A percentile compares a stretch with the other conserved stretches of the same genome.
phyloP scores from a whole-genome alignment of 176 grass and related monocot genomes.

The Stipa capillata region DNA sequence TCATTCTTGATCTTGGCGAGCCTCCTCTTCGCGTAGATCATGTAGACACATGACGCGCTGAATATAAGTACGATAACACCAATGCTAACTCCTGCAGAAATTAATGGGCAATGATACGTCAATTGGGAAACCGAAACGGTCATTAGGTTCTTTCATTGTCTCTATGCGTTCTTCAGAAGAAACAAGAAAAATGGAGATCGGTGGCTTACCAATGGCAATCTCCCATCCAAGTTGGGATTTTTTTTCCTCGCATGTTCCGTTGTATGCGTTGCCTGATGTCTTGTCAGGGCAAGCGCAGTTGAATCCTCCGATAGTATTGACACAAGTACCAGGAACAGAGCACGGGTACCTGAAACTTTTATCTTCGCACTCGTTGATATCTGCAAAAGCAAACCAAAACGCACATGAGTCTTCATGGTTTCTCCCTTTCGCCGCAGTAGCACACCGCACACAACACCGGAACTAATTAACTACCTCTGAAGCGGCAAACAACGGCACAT shows the following conservation, averaged over 20 bases:
- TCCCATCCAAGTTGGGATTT: slow-evolving; percentile 30
- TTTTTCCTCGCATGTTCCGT: slow-evolving; percentile 22
- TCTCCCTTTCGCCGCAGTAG: neutral
- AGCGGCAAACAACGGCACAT: neutral
- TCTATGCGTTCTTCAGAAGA: neutral
- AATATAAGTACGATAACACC: slow-evolving; percentile 22
- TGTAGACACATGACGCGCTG: slow-evolving; percentile 6
- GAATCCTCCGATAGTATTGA: slow-evolving; percentile 37
- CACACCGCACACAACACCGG: neutral
- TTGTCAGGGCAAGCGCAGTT: slow-evolving; percentile 40
- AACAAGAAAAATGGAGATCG: too few relatives aligned
- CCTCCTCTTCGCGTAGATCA: slow-evolving; percentile 35
- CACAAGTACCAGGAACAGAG: slow-evolving; percentile 37
- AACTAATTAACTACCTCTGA: neutral
- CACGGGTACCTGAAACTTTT: slow-evolving; percentile 24
- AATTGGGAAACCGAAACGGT: neutral
- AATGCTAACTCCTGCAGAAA: slow-evolving; percentile 29
- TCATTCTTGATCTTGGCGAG: slow-evolving; percentile 35
- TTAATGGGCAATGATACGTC: neutral
- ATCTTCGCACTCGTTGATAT: slow-evolving; percentile 55
- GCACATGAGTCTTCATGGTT: neutral
- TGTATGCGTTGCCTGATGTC: slow-evolving; percentile 23
- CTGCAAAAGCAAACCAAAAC: slow-evolving; percentile 7
- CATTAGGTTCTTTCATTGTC: neutral
- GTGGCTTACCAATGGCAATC: slow-evolving; percentile 51